Evolutionary conservation across 1,139 yeast genomes (phyloP), one percentile per base, ranked within the genome.

Genomic region (Tardiomyces blankii): DNA sequence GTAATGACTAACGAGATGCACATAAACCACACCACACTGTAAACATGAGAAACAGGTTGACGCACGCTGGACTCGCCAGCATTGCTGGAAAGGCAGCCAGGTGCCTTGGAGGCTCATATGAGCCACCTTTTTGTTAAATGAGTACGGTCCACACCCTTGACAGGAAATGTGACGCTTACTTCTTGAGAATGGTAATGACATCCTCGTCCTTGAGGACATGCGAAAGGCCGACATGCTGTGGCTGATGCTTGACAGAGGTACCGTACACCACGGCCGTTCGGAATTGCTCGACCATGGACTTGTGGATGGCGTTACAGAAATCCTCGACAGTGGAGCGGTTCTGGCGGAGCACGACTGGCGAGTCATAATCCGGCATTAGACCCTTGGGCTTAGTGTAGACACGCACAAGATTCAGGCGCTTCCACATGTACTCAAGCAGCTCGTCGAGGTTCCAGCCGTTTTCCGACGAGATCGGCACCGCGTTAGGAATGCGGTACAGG

Each of bases 341-440:
- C 48, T 75, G 77, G 61, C 95, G 77, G 61, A 91, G 71, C 48
- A 91, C 97, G 51, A 91, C 93, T 1, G 99, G 99, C 59, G 91
- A 96, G 41, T 74, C 74, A 64, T 89, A 93, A 65, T 93, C 99
- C 4, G 99, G 98, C 56, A 82, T 72, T 56, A 74, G 77, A 28
- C 98, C 98, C 73, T 88, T 91, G 44, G 98, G 98, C 63, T 91
- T 91, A 9, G 99, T 91, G 67, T 89, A 91, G 14, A 91, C 96
- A 61, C 99, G 78, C 18, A 89, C 97, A 63, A 91, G 72, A 56
- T 85, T 80, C 58, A 91, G 75, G 59, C 82, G 77, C 44, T 80
- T 82, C 99, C 99, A 91, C 96, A 91, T 93, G 62, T 80, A 73
- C 61, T 89, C 95, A 53, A 91, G 72, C 56, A 91, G 74, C 67